These are phyloP conservation scores for Colletotrichum acutatum DNA, from an alignment of 2,329 filamentous ascomycete genomes.

Conservation along the genomic window DNA sequence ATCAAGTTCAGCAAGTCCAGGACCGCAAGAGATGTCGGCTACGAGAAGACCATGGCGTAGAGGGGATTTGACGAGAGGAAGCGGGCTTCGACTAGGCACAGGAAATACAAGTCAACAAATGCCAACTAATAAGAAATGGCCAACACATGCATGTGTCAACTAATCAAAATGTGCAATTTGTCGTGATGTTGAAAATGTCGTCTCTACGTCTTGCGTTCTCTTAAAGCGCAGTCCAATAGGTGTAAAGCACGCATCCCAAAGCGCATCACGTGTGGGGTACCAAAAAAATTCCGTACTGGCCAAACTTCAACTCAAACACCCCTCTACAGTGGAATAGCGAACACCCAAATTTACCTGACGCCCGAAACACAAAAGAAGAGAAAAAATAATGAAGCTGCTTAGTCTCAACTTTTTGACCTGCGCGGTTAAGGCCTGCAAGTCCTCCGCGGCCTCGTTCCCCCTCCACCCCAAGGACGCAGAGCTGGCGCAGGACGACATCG, in stretches of 20 bases:
- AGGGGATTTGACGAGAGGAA: neutral
- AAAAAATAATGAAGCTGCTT: constrained; percentile 82
- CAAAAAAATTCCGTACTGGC: constrained; percentile 29
- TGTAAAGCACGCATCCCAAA: constrained; percentile 25
- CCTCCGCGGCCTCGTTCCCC: constrained; percentile 81
- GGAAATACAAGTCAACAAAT: constrained; percentile 3
- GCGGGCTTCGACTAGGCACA: constrained; percentile 1
- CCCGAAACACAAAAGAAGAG: neutral
- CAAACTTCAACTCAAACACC: constrained; percentile 27
- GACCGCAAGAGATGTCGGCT: constrained; percentile 44
- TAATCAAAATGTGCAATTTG: too few species aligned
- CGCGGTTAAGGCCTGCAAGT: constrained; percentile 94
- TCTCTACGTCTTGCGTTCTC: neutral
- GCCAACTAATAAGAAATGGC: neutral
- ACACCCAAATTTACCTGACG: neutral
- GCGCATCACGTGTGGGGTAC: constrained; percentile 35
- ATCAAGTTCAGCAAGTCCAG: constrained; percentile 51
- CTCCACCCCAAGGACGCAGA: constrained; percentile 93
- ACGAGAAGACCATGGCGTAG: constrained; percentile 58
- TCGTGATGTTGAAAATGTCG: neutral
- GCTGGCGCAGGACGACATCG: constrained; percentile 84
- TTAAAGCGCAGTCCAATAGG: constrained; percentile 11
- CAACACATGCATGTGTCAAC: neutral
- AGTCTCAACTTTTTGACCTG: constrained; percentile 97
- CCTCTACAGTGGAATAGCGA: neutral